Base-by-base conservation (phyloP, 345 rosid genomes). In the Cardamine occulta region DNA sequence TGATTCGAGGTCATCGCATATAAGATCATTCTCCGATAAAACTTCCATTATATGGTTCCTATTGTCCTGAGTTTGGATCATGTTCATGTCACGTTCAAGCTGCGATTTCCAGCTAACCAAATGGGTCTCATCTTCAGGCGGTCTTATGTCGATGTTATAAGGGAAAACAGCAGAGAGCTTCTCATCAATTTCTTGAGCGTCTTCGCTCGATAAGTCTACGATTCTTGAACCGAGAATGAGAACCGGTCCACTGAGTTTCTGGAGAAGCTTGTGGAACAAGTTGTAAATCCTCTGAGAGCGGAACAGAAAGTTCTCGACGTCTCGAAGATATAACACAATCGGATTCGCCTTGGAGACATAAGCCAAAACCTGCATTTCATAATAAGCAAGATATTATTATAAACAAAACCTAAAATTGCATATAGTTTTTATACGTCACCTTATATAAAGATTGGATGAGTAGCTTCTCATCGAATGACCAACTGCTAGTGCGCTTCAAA, bases 71-170 rank as follows among this genome's bases (percentile, higher is more conserved):
- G 91, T 88, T 85, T 89, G 89, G 57, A 95, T 89, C 91, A 78
- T 88, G 83, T 88, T 92, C 99, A 95, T 95, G 77, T 92, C 99
- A n/a, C 86, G 84, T 77, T 92, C 98, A 40, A 95, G 86, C 75
- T 89, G 96, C 17, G 89, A 84, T 63, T 95, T 95, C 97, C 97
- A 92, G 87, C 91, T 95, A 64, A 92, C 91, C 8, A 83, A 82
- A 80, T 86, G 89, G 23, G 53, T 83, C 84, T 90, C 94, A 17
- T 95, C 98, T 34, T 88, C 93, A 0, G 98, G 98, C 6, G 98
- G 97, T 79, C 84, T 86, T 63, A 95, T 88, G 65, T 89, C 98
- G 14, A 95, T 88, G 72, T 89, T 92, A 77, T 89, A 92, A 63
- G 98, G 97, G 85, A 92, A 95, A 70, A 95, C 78, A 53, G 73